phyloP scores from a whole-genome alignment of 305 asterid species.

The Fraxinus platypoda region DNA sequence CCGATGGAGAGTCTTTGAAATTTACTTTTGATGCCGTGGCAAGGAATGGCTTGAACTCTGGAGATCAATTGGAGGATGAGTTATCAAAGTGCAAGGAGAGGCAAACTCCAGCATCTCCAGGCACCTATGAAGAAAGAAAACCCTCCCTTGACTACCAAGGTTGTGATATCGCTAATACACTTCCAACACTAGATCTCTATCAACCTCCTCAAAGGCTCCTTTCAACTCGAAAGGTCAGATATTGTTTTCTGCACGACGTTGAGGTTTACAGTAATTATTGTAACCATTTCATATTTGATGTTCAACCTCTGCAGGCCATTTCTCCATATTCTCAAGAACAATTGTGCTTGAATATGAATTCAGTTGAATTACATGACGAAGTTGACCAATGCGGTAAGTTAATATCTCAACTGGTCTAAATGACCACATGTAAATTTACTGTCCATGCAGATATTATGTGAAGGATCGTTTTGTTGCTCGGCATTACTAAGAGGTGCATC shows the following conservation, averaged over 20 bases:
- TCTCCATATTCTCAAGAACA: conserved; percentile 74
- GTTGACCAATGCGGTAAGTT: conserved; percentile 51
- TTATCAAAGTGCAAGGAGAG: conserved; percentile 28
- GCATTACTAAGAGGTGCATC: neutral
- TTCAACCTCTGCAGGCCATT: conserved; percentile 50
- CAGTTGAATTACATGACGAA: conserved; percentile 37
- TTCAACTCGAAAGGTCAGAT: conserved; percentile 65
- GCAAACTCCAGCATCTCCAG: conserved; percentile 30
- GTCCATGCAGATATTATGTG: neutral
- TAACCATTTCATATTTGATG: conserved; percentile 6
- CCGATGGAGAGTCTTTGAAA: conserved; percentile 32
- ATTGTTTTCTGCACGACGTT: conserved; percentile 21
- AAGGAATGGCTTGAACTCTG: conserved; percentile 27
- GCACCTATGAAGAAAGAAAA: conserved; percentile 31
- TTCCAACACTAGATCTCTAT: conserved; percentile 32
- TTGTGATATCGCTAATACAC: conserved; percentile 26
- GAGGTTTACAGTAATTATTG: conserved; percentile 14
- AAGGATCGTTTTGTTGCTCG: neutral
- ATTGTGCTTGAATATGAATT: conserved; percentile 50
- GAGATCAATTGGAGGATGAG: conserved; percentile 31
- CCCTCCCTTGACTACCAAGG: conserved; percentile 28
- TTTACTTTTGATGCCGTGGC: conserved; percentile 12
- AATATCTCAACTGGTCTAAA: conserved; percentile 15
- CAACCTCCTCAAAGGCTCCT: conserved; percentile 69
- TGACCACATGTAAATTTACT: neutral